These are phyloP conservation scores for Rhodotorula paludigena DNA, from an alignment of 768 basidiomycete species.

Conservation along the genomic window DNA sequence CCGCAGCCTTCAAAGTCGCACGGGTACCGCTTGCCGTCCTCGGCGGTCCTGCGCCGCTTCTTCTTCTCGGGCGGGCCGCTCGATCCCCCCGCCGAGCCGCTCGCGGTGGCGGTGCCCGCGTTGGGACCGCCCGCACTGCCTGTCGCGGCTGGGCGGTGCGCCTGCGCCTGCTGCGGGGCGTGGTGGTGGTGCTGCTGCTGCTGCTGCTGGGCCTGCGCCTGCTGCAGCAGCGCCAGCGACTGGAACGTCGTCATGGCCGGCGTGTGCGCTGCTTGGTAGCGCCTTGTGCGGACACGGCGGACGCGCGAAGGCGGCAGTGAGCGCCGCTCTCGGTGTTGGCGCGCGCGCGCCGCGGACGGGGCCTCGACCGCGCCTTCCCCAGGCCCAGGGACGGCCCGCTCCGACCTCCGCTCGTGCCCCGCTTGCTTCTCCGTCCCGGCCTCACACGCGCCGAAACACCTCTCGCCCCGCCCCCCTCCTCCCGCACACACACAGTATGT, in stretches of 20 bases:
- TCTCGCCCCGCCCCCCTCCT: too few relatives aligned
- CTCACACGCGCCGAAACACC: too few relatives aligned
- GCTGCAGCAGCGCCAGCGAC: constrained; percentile 24
- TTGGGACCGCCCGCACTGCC: neutral
- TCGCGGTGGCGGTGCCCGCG: neutral
- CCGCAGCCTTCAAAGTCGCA: constrained; percentile 31
- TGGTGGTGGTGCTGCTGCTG: neutral
- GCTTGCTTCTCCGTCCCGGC: too few relatives aligned
- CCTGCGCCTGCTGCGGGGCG: neutral
- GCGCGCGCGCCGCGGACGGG: too few relatives aligned
- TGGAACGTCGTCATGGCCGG: constrained; percentile 4
- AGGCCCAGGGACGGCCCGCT: too few relatives aligned
- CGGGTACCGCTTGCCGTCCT: constrained; percentile 27
- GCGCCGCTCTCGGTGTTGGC: too few relatives aligned
- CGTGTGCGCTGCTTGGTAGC: neutral
- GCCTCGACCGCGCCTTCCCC: too few relatives aligned
- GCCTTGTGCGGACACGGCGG: too few relatives aligned
- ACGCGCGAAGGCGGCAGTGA: too few relatives aligned
- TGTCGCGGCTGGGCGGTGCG: neutral
- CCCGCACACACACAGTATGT: too few relatives aligned
- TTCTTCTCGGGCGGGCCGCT: constrained; percentile 17
- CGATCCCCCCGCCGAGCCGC: neutral
- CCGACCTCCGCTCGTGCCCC: too few relatives aligned
- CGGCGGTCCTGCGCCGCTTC: constrained; percentile 17
- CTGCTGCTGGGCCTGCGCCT: constrained; percentile 6